phyloP scores from a whole-genome alignment of 805 yeast species.

The Kluyveromyces aestuarii region DNA sequence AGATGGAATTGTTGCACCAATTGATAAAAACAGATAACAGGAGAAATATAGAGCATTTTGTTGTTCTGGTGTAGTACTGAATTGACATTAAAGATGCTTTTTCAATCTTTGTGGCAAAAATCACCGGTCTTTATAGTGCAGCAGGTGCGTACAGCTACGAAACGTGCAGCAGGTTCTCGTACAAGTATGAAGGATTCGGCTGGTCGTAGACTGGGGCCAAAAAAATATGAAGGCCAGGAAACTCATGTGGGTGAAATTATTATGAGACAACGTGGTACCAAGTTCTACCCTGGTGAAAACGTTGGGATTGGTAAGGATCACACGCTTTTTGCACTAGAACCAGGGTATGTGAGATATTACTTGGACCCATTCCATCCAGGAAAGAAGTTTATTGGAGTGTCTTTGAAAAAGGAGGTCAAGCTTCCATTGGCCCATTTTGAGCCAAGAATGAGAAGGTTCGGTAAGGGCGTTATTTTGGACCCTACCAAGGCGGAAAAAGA shows the following conservation, averaged over 20 bases:
- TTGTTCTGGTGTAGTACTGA: neutral
- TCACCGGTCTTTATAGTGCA: slow-evolving; percentile 2
- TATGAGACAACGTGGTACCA: slow-evolving; percentile 92
- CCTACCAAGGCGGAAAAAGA: slow-evolving; percentile 44
- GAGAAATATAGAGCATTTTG: too few relatives aligned
- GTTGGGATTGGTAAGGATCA: slow-evolving; percentile 88
- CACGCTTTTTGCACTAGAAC: slow-evolving; percentile 83
- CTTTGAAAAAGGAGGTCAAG: slow-evolving; percentile 49
- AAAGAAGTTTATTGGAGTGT: slow-evolving; percentile 84
- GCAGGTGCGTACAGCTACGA: slow-evolving; percentile 80
- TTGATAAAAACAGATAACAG: too few relatives aligned
- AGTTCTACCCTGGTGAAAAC: slow-evolving; percentile 90
- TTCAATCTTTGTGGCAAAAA: slow-evolving; percentile 1
- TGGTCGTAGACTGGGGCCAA: slow-evolving; percentile 90
- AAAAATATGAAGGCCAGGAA: slow-evolving; percentile 63
- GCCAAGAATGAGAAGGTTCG: slow-evolving; percentile 83
- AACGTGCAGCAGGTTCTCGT: slow-evolving; percentile 91
- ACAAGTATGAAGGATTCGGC: slow-evolving; percentile 90
- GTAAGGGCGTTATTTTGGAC: slow-evolving; percentile 49
- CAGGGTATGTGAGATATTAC: slow-evolving; percentile 88
- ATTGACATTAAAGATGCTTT: neutral
- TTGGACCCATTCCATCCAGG: slow-evolving; percentile 94
- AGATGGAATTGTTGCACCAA: too few relatives aligned
- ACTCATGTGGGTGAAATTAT: slow-evolving; percentile 82
- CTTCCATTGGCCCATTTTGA: slow-evolving; percentile 87